These are phyloP conservation scores for Chimonanthus praecox DNA, from an alignment of 164 flowering plant species.

Conservation along the genomic window DNA sequence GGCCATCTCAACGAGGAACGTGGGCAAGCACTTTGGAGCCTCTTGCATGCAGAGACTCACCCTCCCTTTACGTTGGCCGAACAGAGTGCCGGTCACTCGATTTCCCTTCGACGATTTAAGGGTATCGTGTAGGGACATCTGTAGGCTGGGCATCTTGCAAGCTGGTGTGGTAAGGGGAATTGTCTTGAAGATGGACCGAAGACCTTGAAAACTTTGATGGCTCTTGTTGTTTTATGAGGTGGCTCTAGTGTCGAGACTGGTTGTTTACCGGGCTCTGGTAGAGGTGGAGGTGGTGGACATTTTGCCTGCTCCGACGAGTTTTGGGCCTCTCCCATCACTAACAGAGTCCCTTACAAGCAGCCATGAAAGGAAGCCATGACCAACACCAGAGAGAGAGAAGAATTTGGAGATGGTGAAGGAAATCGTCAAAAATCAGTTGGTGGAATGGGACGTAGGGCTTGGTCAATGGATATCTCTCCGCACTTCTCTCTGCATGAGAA, in stretches of 20 bases:
- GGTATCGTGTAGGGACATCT: slow-evolving; percentile 1
- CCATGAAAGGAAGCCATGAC: slow-evolving; percentile 15
- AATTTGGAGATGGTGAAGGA: no score
- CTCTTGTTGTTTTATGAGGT: slow-evolving; percentile 21
- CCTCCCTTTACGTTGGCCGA: slow-evolving; percentile 61
- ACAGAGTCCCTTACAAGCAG: background rate
- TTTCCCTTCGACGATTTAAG: slow-evolving; percentile 11
- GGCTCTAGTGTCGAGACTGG: slow-evolving; percentile 9
- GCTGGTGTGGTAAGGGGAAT: slow-evolving; percentile 62
- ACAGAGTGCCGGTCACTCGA: slow-evolving; percentile 66
- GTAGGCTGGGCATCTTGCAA: slow-evolving; percentile 44
- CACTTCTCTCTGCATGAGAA: no score
- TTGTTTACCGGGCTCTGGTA: slow-evolving; percentile 1
- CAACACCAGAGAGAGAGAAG: background rate
- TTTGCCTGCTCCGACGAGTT: background rate
- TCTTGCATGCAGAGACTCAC: slow-evolving; percentile 69
- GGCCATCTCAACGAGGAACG: slow-evolving; percentile 58
- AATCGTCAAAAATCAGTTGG: no score
- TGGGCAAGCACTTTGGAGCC: slow-evolving; percentile 45
- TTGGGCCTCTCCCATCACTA: slow-evolving; percentile 26
- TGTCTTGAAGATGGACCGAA: slow-evolving; percentile 65
- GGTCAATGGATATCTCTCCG: no score
- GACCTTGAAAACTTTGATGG: slow-evolving; percentile 33
- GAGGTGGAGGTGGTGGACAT: background rate
- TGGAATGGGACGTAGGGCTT: no score